Evolutionary conservation across 2,329 filamentous ascomycete genomes (phyloP), one percentile per base, ranked within the genome.

Genomic region (Botrytis porri): DNA sequence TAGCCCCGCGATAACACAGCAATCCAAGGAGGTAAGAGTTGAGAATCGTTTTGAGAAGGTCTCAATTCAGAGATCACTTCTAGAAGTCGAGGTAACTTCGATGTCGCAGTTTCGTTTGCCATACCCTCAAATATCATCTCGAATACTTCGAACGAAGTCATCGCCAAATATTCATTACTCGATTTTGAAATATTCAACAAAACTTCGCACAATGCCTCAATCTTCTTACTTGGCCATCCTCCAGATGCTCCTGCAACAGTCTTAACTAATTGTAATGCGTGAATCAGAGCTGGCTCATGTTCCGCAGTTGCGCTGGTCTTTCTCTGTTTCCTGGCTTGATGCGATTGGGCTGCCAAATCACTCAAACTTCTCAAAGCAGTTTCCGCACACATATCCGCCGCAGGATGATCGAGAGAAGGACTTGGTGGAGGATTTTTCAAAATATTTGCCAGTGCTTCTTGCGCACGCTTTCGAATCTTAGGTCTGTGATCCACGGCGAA

Each of bases 211-310:
- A 99, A 85, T 3, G 92, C 86, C 83, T 99, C 96, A 71, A 98
- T 97, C 84, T 97, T 97, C 84, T 92, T 94, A 84, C 92, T 97
- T 0, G 96, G 96, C 96, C 96, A 99, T 69, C 96, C 96, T 59
- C 94, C 93, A 73, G 94, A 95, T 8, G 93, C 94, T 4, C 88
- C 87, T 0, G 96, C 94, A 74, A 99, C 89, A 0, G 93, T 93
- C 86, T 97, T 98, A 76, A 97, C 92, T 72, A 99, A 85, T 80
- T 99, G 95, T 75, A 99, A 85, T 3, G 95, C 92, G 81, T 98
- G 96, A 77, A 98, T 97, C 69, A 98, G 86, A 43, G 89, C 90
- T 3, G 96, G 95, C 75, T 97, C 94, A 79, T 94, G 89, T 71
- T 86, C 85, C 16, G 88, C 84, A 25, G 86, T 85, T 20, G 86